Evolutionary conservation across 176 grass and related monocot species (phyloP), one percentile per base, ranked within the genome.

Genomic region (Dendrocalamus sinicus): DNA sequence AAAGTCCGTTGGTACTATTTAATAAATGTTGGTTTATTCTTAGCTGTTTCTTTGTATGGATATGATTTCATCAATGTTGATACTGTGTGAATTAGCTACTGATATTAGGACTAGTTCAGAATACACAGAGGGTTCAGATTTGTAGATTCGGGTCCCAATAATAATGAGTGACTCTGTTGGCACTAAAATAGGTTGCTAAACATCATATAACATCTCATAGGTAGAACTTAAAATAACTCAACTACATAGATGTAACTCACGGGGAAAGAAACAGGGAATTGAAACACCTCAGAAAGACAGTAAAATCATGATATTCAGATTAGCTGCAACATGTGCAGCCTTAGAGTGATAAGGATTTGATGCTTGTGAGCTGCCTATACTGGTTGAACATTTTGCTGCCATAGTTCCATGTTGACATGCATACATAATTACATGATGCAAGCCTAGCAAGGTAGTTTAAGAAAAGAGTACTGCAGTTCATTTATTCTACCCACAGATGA

Each of bases 281-380:
- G 22, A 54, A 81, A 86, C 53, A 71, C 44, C 50, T 0, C 44
- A 84, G 24, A 70, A 20, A 80, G 13, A 80, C 7, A 58, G 62
- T 28, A 24, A 74, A 58, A 89, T 79, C 67, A 86, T 32, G 55
- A 90, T 13, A 30, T 78, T 46, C 37, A 20, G 30, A 57, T 8
- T 48, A 78, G 26, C 54, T 90, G 78, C 28, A 86, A 23, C 30
- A 26, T 14, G 11, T 90, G 72, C 61, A 89, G 32, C 52, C 54
- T 69, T 81, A 61, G 0, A 76, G 67, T n/a, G 24, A 46, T 37
- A 46, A 46, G 30, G 39, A 54, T 46, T 54, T 88, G 15, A 78
- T 17, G 37, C 24, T 78, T 24, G 74, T 55, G 6, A 73, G 37
- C 24, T 73, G 9, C 23, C 75, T 55, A 79, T n/a, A 73, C 24